Evolutionary conservation across 2,329 filamentous ascomycete genomes (phyloP).

Genomic region (Pseudonectria foliicola): DNA sequence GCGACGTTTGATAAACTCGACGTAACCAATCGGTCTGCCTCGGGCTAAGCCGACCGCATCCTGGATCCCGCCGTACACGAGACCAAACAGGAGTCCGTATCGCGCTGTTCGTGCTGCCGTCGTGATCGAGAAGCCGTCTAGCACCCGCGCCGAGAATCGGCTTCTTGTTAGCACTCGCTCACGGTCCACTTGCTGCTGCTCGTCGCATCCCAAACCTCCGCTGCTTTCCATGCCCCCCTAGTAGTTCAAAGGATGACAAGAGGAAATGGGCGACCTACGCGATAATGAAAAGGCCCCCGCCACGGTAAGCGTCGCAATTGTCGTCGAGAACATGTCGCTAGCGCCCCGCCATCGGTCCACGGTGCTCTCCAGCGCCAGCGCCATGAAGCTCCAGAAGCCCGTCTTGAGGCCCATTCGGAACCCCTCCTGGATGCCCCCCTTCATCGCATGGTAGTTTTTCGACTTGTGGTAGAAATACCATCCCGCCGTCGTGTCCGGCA

Average conservation of each 20-base stretch:
- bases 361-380: conserved; percentile 77
- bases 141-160: conserved; percentile 22
- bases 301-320: conserved; percentile 74
- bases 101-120: conserved; percentile 72
- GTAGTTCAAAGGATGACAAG: too few species aligned
- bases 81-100: conserved; percentile 69
- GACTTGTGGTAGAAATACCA: conserved; percentile 99
- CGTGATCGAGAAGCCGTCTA: conserved; percentile 73
- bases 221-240: too few species aligned
- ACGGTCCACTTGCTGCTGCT: conserved; percentile 15
- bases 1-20: conserved; percentile 56
- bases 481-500: conserved; percentile 72
- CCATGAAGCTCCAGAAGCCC: conserved; percentile 64
- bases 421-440: conserved; percentile 73
- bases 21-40: conserved; percentile 67
- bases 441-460: conserved; percentile 85
- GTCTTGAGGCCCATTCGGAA: conserved; percentile 65
- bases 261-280: conserved; percentile 48
- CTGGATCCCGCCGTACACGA: conserved; percentile 75
- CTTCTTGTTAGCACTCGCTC: conserved; percentile 16
- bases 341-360: conserved; percentile 65
- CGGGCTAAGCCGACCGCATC: conserved; percentile 63
- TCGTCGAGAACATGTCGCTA: conserved; percentile 73
- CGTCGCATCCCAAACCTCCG: conserved; percentile 17
- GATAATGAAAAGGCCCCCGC: conserved; percentile 82